phyloP scores from a whole-genome alignment of 495 filamentous ascomycete species.

The Talaromyces trachyspermus region DNA sequence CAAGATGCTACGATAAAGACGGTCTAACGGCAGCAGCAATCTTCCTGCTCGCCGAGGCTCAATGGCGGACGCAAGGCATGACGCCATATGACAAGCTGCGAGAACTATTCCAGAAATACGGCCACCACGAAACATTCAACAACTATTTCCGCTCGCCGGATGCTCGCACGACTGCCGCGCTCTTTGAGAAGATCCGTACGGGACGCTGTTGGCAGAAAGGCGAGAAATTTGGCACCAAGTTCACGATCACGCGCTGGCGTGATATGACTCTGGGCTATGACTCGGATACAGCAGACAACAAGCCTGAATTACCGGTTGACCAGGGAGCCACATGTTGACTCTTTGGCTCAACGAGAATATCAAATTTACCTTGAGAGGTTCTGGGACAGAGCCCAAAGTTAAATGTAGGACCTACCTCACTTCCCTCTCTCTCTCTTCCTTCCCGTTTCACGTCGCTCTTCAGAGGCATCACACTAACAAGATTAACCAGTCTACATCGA shows the following conservation, averaged over 20 bases:
- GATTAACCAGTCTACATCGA: slow-evolving; percentile 49
- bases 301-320: slow-evolving; percentile 53
- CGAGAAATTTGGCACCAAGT: slow-evolving; percentile 32
- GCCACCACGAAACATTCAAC: slow-evolving; percentile 60
- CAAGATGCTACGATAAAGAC: slow-evolving; percentile 63
- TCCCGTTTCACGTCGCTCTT: background rate
- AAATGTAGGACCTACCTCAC: slow-evolving; percentile 37
- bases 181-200: slow-evolving; percentile 49
- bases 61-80: slow-evolving; percentile 46
- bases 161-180: slow-evolving; percentile 37
- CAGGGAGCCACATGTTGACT: slow-evolving; percentile 64
- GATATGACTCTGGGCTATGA: slow-evolving; percentile 63
- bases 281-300: slow-evolving; percentile 44
- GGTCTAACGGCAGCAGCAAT: slow-evolving; percentile 59
- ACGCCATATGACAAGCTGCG: slow-evolving; percentile 55
- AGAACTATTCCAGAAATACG: slow-evolving; percentile 52
- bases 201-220: slow-evolving; percentile 33
- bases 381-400: slow-evolving; percentile 66
- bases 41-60: slow-evolving; percentile 50
- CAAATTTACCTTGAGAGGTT: slow-evolving; percentile 59
- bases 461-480: background rate
- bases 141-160: slow-evolving; percentile 60
- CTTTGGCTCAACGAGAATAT: slow-evolving; percentile 52
- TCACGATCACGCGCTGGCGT: slow-evolving; percentile 54
- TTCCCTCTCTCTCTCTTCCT: background rate